Conservation (phyloP, 2,329 filamentous ascomycete genomes). For the Fusarium brevicatenulatum region DNA sequence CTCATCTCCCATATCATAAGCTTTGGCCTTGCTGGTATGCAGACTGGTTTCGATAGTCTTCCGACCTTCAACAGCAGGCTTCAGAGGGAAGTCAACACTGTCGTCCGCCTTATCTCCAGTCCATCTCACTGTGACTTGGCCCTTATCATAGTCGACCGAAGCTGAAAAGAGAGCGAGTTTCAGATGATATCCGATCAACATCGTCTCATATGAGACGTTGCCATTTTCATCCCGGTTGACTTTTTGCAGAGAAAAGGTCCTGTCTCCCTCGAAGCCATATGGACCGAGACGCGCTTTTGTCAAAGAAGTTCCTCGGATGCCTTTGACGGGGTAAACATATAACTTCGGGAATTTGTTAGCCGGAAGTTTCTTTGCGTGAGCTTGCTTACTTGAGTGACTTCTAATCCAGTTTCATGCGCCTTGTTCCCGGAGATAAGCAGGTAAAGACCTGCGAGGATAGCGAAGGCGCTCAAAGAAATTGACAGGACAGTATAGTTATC, state of each 20-base stretch:
- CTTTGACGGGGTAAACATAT: conserved; percentile 41
- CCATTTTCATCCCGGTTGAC: conserved; percentile 7
- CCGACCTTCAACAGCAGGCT: neutral
- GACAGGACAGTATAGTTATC: neutral
- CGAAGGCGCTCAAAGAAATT: neutral
- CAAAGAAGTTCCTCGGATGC: conserved; percentile 29
- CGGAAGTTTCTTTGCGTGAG: fast-evolving
- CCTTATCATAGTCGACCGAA: conserved; percentile 8
- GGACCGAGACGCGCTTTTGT: conserved; percentile 15
- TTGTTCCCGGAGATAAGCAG: neutral
- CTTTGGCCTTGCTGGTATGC: conserved; percentile 27
- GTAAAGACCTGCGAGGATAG: neutral
- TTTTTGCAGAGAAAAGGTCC: conserved; percentile 39
- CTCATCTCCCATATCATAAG: conserved; percentile 38
- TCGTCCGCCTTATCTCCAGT: neutral
- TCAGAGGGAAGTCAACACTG: conserved; percentile 24
- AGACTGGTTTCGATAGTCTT: conserved; percentile 17
- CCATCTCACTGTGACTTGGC: neutral
- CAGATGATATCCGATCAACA: conserved; percentile 38
- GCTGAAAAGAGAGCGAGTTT: conserved; percentile 33
- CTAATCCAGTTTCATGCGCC: neutral
- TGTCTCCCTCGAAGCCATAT: conserved; percentile 36
- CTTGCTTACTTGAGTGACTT: conserved; percentile 29
- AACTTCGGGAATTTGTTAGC: conserved; percentile 13
- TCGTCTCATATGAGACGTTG: conserved; percentile 22